Percentiles rank a stretch among this genome's conserved stretches.
Conservation (phyloP, 345 rosid species). For the Boechera divaricarpa region DNA sequence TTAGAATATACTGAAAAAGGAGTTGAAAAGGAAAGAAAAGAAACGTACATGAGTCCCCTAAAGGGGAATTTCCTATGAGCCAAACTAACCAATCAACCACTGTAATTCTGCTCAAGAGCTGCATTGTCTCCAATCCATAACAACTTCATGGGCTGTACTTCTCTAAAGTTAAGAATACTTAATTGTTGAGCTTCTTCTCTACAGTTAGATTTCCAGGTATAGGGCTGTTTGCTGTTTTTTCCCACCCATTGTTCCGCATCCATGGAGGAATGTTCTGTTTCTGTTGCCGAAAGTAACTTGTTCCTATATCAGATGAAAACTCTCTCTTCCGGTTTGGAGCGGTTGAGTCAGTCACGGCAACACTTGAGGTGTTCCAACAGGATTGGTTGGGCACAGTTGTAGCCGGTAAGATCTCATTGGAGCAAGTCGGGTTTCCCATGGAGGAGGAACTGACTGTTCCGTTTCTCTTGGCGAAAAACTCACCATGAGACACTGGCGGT, state of each 20-base stretch:
- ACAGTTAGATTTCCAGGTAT: constrained; percentile 42
- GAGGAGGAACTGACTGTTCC: constrained; percentile 33
- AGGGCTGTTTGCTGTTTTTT: constrained; percentile 34
- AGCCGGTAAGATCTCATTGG: constrained; percentile 50
- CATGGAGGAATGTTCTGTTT: constrained; percentile 72
- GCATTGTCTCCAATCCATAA: constrained; percentile 47
- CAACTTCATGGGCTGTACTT: constrained; percentile 35
- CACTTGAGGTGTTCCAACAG: constrained; percentile 45
- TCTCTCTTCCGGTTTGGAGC: constrained; percentile 57
- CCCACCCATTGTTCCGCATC: constrained; percentile 60
- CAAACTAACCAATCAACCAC: constrained; percentile 50
- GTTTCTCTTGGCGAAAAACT: constrained; percentile 47
- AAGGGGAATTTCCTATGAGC: constrained; percentile 42
- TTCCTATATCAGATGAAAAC: constrained; percentile 65
- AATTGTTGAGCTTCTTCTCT: constrained; percentile 35
- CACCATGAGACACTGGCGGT: constrained; percentile 61
- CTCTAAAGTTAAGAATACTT: constrained; percentile 36
- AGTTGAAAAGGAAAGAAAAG: constrained; percentile 13
- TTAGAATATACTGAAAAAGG: constrained; percentile 50
- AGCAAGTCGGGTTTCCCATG: constrained; percentile 33
- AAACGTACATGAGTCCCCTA: constrained; percentile 47
- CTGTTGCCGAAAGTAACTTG: constrained; percentile 80
- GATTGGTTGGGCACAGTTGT: constrained; percentile 42
- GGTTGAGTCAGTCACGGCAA: constrained; percentile 40
- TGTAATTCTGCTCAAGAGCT: constrained; percentile 48